Percentiles rank a stretch among this genome's conserved stretches.
These are phyloP conservation scores for Echites panduratus DNA, from an alignment of 257 asterid species.

Conservation along the genomic window DNA sequence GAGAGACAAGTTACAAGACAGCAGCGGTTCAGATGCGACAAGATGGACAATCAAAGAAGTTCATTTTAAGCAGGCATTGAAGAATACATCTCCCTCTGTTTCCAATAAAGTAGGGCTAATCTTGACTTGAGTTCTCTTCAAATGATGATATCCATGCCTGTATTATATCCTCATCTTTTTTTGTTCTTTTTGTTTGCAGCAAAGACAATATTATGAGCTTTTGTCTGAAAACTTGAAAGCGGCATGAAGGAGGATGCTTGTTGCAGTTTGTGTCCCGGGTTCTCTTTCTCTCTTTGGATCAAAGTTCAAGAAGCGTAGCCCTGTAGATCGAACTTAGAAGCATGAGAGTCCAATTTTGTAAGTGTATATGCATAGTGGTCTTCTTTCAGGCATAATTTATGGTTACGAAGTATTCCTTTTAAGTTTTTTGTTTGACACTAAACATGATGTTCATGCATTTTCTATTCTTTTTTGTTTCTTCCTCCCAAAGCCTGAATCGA, in stretches of 20 bases:
- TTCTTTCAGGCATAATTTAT: neutral
- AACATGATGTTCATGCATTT: neutral
- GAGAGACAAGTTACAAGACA: conserved; percentile 19
- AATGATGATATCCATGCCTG: neutral
- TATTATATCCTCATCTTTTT: neutral
- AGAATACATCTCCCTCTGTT: conserved; percentile 61
- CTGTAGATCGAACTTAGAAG: neutral
- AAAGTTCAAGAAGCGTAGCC: neutral
- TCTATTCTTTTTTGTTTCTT: too few relatives aligned
- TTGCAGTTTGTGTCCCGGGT: too few relatives aligned
- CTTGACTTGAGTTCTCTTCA: neutral
- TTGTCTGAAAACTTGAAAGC: conserved; percentile 35
- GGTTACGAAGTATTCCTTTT: neutral
- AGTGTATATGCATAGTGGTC: neutral
- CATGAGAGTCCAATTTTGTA: neutral
- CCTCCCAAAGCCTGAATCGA: neutral
- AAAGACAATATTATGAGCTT: conserved; percentile 43
- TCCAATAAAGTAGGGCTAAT: conserved; percentile 38
- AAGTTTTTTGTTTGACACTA: neutral
- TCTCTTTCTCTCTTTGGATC: neutral
- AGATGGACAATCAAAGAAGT: conserved; percentile 40
- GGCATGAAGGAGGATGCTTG: conserved; percentile 6
- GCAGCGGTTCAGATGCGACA: conserved; percentile 19
- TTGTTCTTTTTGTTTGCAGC: conserved; percentile 41
- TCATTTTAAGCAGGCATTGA: conserved; percentile 58